phyloP scores from a whole-genome alignment of 169 alveolate genomes.

The Cyclospora cayetanensis region DNA sequence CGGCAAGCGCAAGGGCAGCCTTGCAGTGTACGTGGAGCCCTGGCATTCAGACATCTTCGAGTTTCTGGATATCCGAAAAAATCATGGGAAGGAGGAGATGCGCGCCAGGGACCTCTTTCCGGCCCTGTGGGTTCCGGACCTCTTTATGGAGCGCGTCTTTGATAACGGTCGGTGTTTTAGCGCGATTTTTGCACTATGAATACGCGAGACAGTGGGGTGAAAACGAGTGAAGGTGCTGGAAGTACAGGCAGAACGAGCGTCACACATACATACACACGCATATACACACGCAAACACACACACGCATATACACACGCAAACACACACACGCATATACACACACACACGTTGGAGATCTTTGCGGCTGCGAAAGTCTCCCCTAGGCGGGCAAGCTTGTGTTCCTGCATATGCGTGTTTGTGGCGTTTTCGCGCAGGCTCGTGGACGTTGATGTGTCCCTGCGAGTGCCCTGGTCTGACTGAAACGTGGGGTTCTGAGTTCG shows the following conservation, averaged over 20 bases:
- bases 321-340: background rate
- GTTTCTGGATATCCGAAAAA: constrained; percentile 94
- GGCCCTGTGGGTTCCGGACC: constrained; percentile 99
- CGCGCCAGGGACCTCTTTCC: constrained; percentile 98
- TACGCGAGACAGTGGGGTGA: too few species aligned
- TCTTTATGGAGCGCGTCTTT: constrained; percentile 98
- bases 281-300: background rate
- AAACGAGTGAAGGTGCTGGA: too few species aligned
- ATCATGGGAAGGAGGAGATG: constrained; percentile 98
- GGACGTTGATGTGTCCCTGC: constrained; percentile 98
- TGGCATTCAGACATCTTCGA: constrained; percentile 99
- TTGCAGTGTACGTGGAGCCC: constrained; percentile 99
- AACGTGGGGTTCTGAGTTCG: constrained; percentile 96
- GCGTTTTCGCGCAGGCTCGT: background rate
- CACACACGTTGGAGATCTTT: too few species aligned
- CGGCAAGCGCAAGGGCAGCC: constrained; percentile 98
- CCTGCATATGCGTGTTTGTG: background rate
- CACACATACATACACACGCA: background rate
- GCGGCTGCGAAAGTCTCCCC: background rate
- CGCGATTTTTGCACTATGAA: background rate
- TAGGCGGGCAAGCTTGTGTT: background rate
- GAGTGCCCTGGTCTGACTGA: constrained; percentile 95
- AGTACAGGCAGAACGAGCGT: background rate
- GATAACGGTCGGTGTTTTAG: constrained; percentile 88
- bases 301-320: background rate